Evolutionary conservation across 2,329 filamentous ascomycete genomes (phyloP).

Genomic region (Sclerotiophoma versabilis): DNA sequence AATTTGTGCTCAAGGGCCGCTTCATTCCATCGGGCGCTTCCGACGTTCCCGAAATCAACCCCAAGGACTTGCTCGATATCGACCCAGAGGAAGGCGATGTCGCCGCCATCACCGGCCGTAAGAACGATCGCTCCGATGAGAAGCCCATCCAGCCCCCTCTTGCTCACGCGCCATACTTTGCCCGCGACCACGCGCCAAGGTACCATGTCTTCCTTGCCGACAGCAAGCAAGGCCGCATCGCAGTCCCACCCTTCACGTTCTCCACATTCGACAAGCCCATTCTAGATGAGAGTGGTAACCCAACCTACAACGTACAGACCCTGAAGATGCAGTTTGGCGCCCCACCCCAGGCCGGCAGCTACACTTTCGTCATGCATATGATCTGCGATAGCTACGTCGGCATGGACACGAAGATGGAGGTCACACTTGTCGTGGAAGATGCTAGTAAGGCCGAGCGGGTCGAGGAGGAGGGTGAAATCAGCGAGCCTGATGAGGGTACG

Average conservation of each 20-base stretch:
- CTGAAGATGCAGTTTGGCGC: slow-evolving; percentile 97
- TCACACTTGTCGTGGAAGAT: slow-evolving; percentile 88
- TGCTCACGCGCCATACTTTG: slow-evolving; percentile 88
- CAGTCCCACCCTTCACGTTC: slow-evolving; percentile 96
- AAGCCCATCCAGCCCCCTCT: slow-evolving; percentile 77
- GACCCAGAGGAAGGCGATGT: slow-evolving; percentile 93
- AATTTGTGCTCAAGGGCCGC: slow-evolving; percentile 92
- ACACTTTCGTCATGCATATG: slow-evolving; percentile 92
- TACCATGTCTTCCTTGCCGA: slow-evolving; percentile 97
- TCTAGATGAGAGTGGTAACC: slow-evolving; percentile 78
- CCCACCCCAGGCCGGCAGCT: slow-evolving; percentile 88
- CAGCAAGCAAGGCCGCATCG: slow-evolving; percentile 92
- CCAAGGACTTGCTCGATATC: slow-evolving; percentile 84
- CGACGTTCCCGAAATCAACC: slow-evolving; percentile 75
- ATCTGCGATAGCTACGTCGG: slow-evolving; percentile 95
- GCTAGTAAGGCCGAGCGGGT: slow-evolving; percentile 82
- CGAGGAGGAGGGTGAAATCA: slow-evolving; percentile 90
- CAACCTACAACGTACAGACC: slow-evolving; percentile 94
- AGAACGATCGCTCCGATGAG: slow-evolving; percentile 71
- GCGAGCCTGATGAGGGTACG: slow-evolving; percentile 93
- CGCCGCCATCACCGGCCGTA: slow-evolving; percentile 79
- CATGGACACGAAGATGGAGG: slow-evolving; percentile 90
- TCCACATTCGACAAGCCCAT: slow-evolving; percentile 89
- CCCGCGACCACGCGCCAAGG: slow-evolving; percentile 84
- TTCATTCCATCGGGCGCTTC: slow-evolving; percentile 86